Evolutionary conservation across 2,329 filamentous ascomycete genomes (phyloP), one percentile per base, ranked within the genome.

Genomic region (Blastomyces silverae): DNA sequence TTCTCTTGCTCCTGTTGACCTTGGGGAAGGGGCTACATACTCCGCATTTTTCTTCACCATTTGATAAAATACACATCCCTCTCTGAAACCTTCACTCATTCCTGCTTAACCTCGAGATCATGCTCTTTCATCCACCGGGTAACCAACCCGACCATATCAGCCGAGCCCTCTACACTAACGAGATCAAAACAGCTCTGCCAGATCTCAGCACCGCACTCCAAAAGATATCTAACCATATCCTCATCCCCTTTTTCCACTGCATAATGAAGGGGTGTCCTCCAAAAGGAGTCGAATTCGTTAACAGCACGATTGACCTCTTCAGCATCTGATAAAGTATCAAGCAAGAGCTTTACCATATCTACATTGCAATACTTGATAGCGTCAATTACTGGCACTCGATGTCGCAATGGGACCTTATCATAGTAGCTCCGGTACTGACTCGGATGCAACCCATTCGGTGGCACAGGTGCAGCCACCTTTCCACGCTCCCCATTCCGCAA

Each of bases 341-440:
- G 53, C 53, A 56, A 37, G 15, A 56, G 28, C 17, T 34, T 31
- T 7, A 34, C 53, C 28, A 56, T 56, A 17, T 31, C 28, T 15
- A 56, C 53, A 56, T 56, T 34, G 31, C 25, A 56, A 34, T 37
- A 37, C 7, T 20, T 20, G 53, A 56, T 15, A 56, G 28, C 53
- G 11, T 56, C 53, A 34, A 56, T 56, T 56, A 56, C 17, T 34
- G 53, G 28, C 31, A 56, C 53, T 56, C 25, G 53, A 2, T 37
- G 17, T 37, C 53, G 25, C 15, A 20, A n/a, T 20, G 44, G 5
- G 20, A 46, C 1, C 44, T n/a, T 20, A 2, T 20, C 17, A 46
- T 20, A 46, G 44, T 46, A 20, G 17, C 20, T 46, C 44, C 3
- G 22, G 22, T 28, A 25, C 1, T 22, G n/a, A 6, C 22, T 17